These are phyloP conservation scores for Linnemannia schmuckeri DNA, from an alignment of 192 early-diverging fungal species.

Conservation along the genomic window DNA sequence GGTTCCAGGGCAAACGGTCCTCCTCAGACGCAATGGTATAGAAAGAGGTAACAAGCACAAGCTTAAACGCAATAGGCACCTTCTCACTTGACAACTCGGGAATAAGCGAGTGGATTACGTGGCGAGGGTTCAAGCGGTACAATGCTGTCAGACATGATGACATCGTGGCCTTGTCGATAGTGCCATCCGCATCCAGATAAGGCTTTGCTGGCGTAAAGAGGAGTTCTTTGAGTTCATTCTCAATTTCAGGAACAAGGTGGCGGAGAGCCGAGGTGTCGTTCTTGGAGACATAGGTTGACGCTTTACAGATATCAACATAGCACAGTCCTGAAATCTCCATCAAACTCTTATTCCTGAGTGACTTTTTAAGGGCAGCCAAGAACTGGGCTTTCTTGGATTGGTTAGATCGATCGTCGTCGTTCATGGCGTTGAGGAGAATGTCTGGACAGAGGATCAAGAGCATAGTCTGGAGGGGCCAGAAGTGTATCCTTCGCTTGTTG, in stretches of 20 bases:
- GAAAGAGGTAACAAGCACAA: slow-evolving; percentile 85
- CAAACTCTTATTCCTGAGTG: slow-evolving; percentile 64
- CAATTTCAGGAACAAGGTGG: slow-evolving; percentile 77
- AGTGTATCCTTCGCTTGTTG: slow-evolving; percentile 74
- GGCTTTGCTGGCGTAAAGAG: slow-evolving; percentile 72
- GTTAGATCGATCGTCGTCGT: slow-evolving; percentile 50
- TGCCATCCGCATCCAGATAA: slow-evolving; percentile 64
- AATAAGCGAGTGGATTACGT: slow-evolving; percentile 78
- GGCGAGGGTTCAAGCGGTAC: slow-evolving; percentile 82
- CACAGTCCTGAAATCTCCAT: slow-evolving; percentile 79
- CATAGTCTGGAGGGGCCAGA: slow-evolving; percentile 92
- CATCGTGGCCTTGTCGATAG: slow-evolving; percentile 86
- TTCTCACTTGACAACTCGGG: slow-evolving; percentile 77
- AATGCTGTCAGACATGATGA: slow-evolving; percentile 81
- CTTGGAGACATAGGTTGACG: slow-evolving; percentile 75
- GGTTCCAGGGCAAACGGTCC: slow-evolving; percentile 78
- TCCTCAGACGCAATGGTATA: slow-evolving; percentile 78
- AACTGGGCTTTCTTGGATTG: slow-evolving; percentile 62
- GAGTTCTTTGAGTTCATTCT: slow-evolving; percentile 80
- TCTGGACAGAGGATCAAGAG: slow-evolving; percentile 91
- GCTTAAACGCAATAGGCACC: slow-evolving; percentile 81
- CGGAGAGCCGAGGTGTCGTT: slow-evolving; percentile 73
- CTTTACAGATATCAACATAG: slow-evolving; percentile 83
- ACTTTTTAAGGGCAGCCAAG: slow-evolving; percentile 66
- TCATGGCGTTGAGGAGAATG: slow-evolving; percentile 70